A percentile compares a stretch with the other conserved stretches of the same genome.
Conservation (phyloP, 805 yeast species). For the Wickerhamomyces ciferrii region DNA sequence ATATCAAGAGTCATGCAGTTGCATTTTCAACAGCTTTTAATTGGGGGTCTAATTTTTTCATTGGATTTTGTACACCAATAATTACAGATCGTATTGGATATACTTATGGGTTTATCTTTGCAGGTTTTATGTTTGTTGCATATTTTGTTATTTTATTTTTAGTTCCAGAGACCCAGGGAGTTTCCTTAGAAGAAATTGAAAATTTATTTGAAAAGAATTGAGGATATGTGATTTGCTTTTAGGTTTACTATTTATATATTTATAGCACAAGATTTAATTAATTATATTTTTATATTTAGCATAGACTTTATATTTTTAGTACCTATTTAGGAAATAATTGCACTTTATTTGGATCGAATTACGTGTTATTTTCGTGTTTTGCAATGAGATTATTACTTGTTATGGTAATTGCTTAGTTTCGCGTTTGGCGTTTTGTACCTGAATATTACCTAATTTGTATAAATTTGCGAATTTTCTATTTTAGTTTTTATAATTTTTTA, state of each 20-base stretch:
- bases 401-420: background rate
- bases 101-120: conserved; percentile 51
- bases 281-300: no score
- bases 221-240: no score
- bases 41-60: conserved; percentile 45
- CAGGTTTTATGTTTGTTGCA: conserved; percentile 40
- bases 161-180: conserved; percentile 77
- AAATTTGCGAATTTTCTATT: background rate
- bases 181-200: conserved; percentile 76
- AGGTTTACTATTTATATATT: no score
- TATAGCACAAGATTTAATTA: no score
- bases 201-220: conserved; percentile 39
- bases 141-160: conserved; percentile 46
- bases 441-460: background rate
- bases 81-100: conserved; percentile 52
- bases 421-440: background rate
- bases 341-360: no score
- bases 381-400: background rate
- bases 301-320: no score
- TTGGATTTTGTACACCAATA: conserved; percentile 60
- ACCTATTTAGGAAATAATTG: no score
- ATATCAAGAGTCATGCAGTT: conserved; percentile 52
- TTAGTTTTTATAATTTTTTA: no score
- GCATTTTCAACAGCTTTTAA: conserved; percentile 55
- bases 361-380: background rate